Base-by-base conservation (phyloP, 257 asterid species). In the Paraleonurus japonicus region DNA sequence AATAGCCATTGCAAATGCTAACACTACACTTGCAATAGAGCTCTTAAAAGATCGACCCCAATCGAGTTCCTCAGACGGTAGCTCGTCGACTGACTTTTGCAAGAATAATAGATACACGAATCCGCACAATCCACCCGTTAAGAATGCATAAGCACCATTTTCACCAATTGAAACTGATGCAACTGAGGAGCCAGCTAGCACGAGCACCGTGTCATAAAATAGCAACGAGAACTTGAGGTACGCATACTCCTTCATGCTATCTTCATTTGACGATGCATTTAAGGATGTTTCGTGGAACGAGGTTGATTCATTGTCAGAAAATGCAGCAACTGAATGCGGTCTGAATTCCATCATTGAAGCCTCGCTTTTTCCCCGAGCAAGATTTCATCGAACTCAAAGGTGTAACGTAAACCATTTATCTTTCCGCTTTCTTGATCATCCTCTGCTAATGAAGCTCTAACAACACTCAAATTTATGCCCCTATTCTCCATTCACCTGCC, bases 401-500 rank as follows among this genome's bases (percentile, higher is more conserved):
- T 71, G 76, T 89, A 93, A 11, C 68, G 82, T 50, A 77, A 35
- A 19, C 86, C 87, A n/a, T 47, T 57, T 27, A 54, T 70, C 33
- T 53, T 67, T 47, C 66, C 39, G 71, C 5, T 61, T 65, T 74
- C 82, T 75, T 74, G 64, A 57, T 24, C 78, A 26, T 53, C 79
- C 68, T 75, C 90, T 51, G 69, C 61, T 43, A 73, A 61, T 1
- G 54, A 76, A 9, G 71, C 75, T 73, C 53, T 47, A 66, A 84
- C 70, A 4, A 80, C 79, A 3, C 81, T 81, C 82, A 93, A 53
- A 70, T 70, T 81, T 57, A 90, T 7, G 69, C 86, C 87, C 90
- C 84, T 13, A 87, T 74, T 78, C 96, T 84, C 98, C 98, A 92
- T 78, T 83, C 94, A 81, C 96, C 98, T 92, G 82, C 41, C 65